Evolutionary conservation across 169 alveolate genomes (phyloP).

Genomic region (Plasmodium gonderi): DNA sequence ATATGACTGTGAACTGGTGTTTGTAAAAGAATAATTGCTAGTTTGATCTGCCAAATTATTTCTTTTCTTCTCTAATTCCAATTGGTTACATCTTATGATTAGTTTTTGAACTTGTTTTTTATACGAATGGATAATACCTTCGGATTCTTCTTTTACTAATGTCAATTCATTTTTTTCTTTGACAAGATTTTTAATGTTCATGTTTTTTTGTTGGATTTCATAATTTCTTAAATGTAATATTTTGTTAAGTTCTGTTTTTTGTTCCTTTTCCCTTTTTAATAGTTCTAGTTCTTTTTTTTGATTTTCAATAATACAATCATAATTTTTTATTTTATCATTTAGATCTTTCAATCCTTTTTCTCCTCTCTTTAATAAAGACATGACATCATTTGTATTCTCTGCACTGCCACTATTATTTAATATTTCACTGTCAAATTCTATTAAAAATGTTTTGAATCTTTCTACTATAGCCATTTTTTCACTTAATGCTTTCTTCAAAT

Average conservation of each 20-base stretch:
- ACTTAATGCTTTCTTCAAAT: constrained; percentile 80
- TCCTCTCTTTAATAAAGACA: constrained; percentile 46
- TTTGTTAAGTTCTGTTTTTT: constrained; percentile 63
- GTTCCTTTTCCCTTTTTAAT: constrained; percentile 67
- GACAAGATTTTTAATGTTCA: constrained; percentile 47
- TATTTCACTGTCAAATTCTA: constrained; percentile 78
- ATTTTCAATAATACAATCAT: constrained; percentile 54
- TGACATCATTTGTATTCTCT: constrained; percentile 24
- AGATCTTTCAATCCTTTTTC: constrained; percentile 60
- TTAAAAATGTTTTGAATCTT: constrained; percentile 79
- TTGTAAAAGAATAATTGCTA: constrained; percentile 34
- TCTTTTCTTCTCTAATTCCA: constrained; percentile 55
- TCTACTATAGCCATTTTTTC: constrained; percentile 81
- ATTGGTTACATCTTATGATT: constrained; percentile 61
- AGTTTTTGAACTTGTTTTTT: constrained; percentile 72
- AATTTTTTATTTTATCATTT: constrained; percentile 49
- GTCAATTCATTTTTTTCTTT: constrained; percentile 64
- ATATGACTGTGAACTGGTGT: constrained; percentile 18
- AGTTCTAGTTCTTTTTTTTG: constrained; percentile 53
- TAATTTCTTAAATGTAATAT: constrained; percentile 53
- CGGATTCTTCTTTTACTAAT: constrained; percentile 69
- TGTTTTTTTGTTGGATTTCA: constrained; percentile 69
- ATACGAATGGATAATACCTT: constrained; percentile 58
- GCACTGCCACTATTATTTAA: constrained; percentile 32
- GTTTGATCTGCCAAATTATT: not conserved